These are phyloP conservation scores for Boeremia exigua DNA, from an alignment of 2,329 filamentous ascomycete species.

Conservation along the genomic window DNA sequence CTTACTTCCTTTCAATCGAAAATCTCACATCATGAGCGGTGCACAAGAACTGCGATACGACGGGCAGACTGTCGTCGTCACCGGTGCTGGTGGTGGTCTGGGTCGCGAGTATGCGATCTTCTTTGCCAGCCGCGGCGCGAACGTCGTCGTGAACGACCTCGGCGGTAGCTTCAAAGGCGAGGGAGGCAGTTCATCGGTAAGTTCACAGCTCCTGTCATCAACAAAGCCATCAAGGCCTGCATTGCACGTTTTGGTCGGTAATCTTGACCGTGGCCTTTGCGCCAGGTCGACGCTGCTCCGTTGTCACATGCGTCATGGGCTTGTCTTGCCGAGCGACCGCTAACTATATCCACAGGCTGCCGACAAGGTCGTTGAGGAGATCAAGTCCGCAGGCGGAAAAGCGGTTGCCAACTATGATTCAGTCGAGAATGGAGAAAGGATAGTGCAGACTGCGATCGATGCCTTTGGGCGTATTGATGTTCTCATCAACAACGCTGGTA, in stretches of 20 bases:
- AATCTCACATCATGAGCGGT: constrained; percentile 36
- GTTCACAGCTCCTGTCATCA: constrained; percentile 21
- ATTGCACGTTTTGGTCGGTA: too few species aligned
- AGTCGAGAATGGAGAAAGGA: constrained; percentile 90
- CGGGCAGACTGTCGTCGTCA: constrained; percentile 87
- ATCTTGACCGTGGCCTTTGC: neutral
- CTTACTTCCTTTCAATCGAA: neutral
- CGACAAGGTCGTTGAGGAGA: constrained; percentile 82
- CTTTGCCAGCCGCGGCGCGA: constrained; percentile 90
- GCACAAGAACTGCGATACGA: constrained; percentile 73
- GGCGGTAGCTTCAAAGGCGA: constrained; percentile 93
- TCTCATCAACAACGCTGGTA: constrained; percentile 97
- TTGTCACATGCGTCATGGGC: constrained; percentile 2
- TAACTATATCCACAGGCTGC: constrained; percentile 64
- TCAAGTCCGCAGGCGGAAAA: constrained; percentile 87
- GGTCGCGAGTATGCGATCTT: constrained; percentile 85
- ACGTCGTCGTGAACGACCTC: constrained; percentile 95
- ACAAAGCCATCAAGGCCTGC: neutral
- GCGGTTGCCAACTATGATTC: constrained; percentile 97
- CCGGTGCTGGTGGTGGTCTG: constrained; percentile 81
- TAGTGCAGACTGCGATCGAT: constrained; percentile 87
- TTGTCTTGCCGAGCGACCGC: neutral
- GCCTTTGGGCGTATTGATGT: constrained; percentile 87
- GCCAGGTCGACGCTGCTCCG: neutral
- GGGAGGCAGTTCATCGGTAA: constrained; percentile 83